Evolutionary conservation across 192 early-diverging fungal genomes (phyloP), one percentile per base, ranked within the genome.

Genomic region (Gigaspora rosea): DNA sequence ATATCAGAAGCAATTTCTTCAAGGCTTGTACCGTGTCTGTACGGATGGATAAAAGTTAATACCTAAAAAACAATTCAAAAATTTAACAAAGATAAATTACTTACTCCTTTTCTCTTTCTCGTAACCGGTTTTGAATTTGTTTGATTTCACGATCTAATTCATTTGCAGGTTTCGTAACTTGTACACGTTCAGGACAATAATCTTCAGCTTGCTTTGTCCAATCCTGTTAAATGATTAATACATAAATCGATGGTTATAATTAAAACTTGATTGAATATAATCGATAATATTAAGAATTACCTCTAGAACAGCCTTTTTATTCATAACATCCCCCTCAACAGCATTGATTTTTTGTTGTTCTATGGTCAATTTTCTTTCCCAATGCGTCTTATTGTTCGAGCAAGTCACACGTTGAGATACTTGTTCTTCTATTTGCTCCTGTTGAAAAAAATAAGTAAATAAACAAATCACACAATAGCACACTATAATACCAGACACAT

Each of bases 101-200:
- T 4, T 84, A 77, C 76, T 77, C 59, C 9, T 71, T 79, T 83
- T 91, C 89, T 72, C 88, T 87, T 67, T 91, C 88, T 13, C 79
- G 71, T 22, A 91, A 79, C 32, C 86, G 82, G 0, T 75, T 81
- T 22, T 85, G 78, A 67, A 85, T 81, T 22, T 88, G 77, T 18
- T 82, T 82, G 22, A 94, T 89, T 63, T 89, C 81, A 6, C 86
- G 85, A 71, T 96, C 90, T 27, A 95, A 84, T 41, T 84, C 83
- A 1, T 79, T 51, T 0, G 78, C 74, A 12, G 85, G 32, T 32
- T 83, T 82, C 27, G 81, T 82, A 0, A 85, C 85, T 41, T 86
- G 71, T 0, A 96, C 90, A 8, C 93, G 89, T 73, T 91, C 89
- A 0, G 83, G 78, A 69, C 90, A 89, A 51, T 90, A 85, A 35